Base-by-base conservation (phyloP, 495 filamentous ascomycete genomes). In the Xylaria grammica region DNA sequence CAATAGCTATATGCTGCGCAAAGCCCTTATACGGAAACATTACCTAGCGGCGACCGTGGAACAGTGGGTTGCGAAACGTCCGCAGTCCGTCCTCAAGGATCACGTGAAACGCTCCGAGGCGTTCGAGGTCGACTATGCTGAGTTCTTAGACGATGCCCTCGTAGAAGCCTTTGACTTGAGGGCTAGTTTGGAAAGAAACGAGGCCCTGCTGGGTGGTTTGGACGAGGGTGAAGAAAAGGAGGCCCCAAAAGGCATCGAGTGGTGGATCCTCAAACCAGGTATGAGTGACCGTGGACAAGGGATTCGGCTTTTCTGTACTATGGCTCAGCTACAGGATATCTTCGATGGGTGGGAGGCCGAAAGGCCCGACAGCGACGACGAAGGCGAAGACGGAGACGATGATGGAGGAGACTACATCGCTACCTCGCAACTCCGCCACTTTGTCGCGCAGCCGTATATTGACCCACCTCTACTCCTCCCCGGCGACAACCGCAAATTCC, bases 261-360 rank as follows among this genome's bases (percentile, higher is more conserved):
- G 94, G 94, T 99, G 95, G 95, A 97, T 98, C 65, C 77, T 98
- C 44, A 99, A 99, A 73, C 95, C 95, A 0, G 87, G 94, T 1
- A 98, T 99, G 95, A 96, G 92, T 76, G 95, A 98, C 72, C 86
- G 94, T 4, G 95, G 94, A 2, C 92, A 97, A 72, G 95, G 95
- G 2, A 95, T 99, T 45, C 78, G 92, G 40, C 80, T 99, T 2
- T 99, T 99, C 75, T 89, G 85, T 70, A 90, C 86, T 42, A 89
- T 93, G 76, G 87, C 87, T 53, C 88, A 96, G 70, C 77, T 99
- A 17, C 87, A 87, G 46, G 83, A 77, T 20, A 93, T 99, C 29
- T 99, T 98, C 69, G 91, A 96, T 61, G 87, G 88, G 66, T 98
- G 94, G 91, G 91, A 93, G 67, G 81, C 70, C 3, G 83, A 84